Conservation (phyloP, 2,329 filamentous ascomycete genomes). For the Metarhizium humberi region DNA sequence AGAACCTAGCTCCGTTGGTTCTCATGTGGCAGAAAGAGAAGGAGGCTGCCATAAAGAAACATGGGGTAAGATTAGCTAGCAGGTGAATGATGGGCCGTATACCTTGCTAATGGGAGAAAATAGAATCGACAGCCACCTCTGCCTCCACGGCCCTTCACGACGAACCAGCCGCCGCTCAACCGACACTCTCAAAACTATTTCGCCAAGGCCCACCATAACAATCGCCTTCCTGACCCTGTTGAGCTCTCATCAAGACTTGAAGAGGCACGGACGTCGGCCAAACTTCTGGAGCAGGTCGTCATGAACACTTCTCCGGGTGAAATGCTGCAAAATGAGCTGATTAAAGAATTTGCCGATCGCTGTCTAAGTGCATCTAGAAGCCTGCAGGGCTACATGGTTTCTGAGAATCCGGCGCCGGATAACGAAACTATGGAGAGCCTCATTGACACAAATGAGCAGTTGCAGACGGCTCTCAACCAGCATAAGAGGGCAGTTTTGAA, state of each 20-base stretch:
- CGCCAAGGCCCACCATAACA: constrained; percentile 38
- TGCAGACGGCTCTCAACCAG: constrained; percentile 72
- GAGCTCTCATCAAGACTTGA: constrained; percentile 79
- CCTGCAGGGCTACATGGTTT: constrained; percentile 78
- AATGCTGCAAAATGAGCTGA: constrained; percentile 73
- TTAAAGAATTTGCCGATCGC: constrained; percentile 84
- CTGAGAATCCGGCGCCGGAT: constrained; percentile 71
- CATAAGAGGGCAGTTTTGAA: constrained; percentile 73
- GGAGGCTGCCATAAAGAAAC: constrained; percentile 46
- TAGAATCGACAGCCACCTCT: constrained; percentile 14
- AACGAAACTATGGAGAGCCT: constrained; percentile 89
- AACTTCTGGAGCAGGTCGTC: constrained; percentile 83
- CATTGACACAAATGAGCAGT: constrained; percentile 89
- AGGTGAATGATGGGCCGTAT: neutral
- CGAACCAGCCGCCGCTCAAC: constrained; percentile 14
- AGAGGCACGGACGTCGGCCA: constrained; percentile 83
- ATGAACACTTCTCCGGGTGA: constrained; percentile 74
- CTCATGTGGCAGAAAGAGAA: constrained; percentile 91
- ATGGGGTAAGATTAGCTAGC: constrained; percentile 30
- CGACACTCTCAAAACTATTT: constrained; percentile 48
- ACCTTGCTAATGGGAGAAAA: neutral
- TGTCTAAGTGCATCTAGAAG: constrained; percentile 73
- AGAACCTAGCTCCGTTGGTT: constrained; percentile 60
- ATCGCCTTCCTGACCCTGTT: constrained; percentile 53
- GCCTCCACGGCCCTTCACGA: constrained; percentile 9